These are phyloP conservation scores for Acanthochlamys bracteata DNA, from an alignment of 106 monocot genomes.

Conservation along the genomic window DNA sequence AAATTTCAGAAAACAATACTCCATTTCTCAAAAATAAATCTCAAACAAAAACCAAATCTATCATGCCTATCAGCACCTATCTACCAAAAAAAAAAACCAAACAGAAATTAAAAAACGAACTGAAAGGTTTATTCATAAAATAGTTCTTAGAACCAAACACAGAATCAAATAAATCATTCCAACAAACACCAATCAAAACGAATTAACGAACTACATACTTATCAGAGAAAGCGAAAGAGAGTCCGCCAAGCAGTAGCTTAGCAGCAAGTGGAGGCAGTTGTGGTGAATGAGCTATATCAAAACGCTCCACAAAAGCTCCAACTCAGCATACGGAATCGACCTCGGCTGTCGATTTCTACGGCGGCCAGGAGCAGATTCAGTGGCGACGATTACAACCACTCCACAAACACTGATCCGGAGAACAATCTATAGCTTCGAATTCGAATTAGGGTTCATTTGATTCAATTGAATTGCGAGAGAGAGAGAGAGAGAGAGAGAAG, in stretches of 20 bases:
- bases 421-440: slow-evolving; percentile 62
- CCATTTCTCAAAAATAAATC: too few relatives aligned
- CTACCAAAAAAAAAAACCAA: too few relatives aligned
- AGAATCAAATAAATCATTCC: slow-evolving; percentile 1
- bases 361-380: slow-evolving; percentile 33
- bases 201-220: slow-evolving; percentile 28
- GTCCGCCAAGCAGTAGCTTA: slow-evolving; percentile 53
- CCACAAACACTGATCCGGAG: slow-evolving; percentile 66
- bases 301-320: slow-evolving; percentile 87
- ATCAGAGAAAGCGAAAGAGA: slow-evolving; percentile 85
- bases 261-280: slow-evolving; percentile 88
- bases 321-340: slow-evolving; percentile 11
- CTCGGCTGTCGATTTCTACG: slow-evolving; percentile 4
- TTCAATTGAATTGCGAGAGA: slow-evolving; percentile 4
- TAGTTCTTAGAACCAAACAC: too few relatives aligned
- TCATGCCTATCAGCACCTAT: too few relatives aligned
- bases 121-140: too few relatives aligned
- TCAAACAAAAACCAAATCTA: too few relatives aligned
- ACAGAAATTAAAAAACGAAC: too few relatives aligned
- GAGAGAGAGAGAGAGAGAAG: neutral
- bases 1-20: too few relatives aligned
- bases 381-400: slow-evolving; percentile 53
- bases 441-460: slow-evolving; percentile 14
- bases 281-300: slow-evolving; percentile 56
- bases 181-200: neutral